Evolutionary conservation across 108 stramenopile species (phyloP).

Genomic region (Hondaea fermentalgiana): DNA sequence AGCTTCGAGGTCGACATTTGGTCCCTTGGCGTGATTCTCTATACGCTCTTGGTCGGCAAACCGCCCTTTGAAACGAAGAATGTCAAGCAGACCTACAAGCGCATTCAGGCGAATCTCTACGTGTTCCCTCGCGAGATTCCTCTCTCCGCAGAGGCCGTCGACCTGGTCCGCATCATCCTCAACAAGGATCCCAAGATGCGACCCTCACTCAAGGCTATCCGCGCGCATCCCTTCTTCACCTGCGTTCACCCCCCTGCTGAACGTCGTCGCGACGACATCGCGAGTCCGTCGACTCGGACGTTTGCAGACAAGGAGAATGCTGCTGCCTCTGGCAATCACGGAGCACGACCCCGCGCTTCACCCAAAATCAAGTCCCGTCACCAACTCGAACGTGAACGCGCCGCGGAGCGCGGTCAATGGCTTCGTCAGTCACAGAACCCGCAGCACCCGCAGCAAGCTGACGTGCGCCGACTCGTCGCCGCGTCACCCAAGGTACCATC

Average conservation of each 20-base stretch:
- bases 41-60: constrained; percentile 86
- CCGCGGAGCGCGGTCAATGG: no score
- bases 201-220: constrained; percentile 64
- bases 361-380: neutral
- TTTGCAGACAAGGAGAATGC: neutral
- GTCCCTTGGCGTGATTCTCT: constrained; percentile 93
- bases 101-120: constrained; percentile 86
- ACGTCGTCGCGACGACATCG: neutral
- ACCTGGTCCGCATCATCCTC: constrained; percentile 75
- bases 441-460: no score
- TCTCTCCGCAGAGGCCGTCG: constrained; percentile 68
- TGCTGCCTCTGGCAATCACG: neutral
- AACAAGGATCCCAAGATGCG: constrained; percentile 74
- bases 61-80: constrained; percentile 95
- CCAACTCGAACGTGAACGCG: no score
- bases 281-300: no score
- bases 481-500: no score
- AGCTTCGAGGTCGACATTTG: constrained; percentile 78
- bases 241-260: neutral
- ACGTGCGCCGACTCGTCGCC: no score
- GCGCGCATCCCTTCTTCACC: constrained; percentile 70
- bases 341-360: no score
- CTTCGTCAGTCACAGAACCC: neutral
- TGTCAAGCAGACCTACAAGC: constrained; percentile 93
- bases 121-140: constrained; percentile 65